Evolutionary conservation across 257 asterid genomes (phyloP).

Genomic region (Osmanthus fragrans): DNA sequence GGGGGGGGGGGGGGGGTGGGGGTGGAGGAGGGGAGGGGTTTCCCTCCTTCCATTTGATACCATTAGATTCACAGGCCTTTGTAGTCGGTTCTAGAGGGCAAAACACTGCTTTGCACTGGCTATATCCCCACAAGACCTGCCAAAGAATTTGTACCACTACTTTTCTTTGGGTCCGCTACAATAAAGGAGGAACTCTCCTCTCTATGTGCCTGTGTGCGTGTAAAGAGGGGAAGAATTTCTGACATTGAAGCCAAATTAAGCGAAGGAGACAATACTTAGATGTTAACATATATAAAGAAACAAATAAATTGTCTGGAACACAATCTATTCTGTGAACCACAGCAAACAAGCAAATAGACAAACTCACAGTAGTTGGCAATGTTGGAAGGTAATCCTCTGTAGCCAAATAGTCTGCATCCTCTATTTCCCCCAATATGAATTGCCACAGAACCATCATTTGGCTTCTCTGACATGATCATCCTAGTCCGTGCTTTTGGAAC

Average conservation of each 20-base stretch:
- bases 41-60: background rate
- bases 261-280: background rate
- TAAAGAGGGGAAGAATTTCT: background rate
- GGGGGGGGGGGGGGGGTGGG: too few species aligned
- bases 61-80: background rate
- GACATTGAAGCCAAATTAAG: background rate
- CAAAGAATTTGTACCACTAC: background rate
- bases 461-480: conserved; percentile 92
- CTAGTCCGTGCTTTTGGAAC: conserved; percentile 66
- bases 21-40: too few species aligned
- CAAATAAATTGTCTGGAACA: conserved; percentile 1
- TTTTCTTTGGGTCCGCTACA: background rate
- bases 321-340: conserved; percentile 20
- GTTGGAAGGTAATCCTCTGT: conserved; percentile 88
- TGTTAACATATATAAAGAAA: background rate
- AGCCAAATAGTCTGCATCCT: conserved; percentile 60
- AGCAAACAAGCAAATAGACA: conserved; percentile 13
- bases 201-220: background rate
- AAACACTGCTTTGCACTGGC: background rate
- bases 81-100: background rate
- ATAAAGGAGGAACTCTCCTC: background rate
- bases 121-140: background rate
- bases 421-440: conserved; percentile 82
- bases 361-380: conserved; percentile 87
- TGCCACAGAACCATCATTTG: conserved; percentile 83